Evolutionary conservation across 352 stramenopile genomes (phyloP).

Genomic region (Globisporangium viniferum): DNA sequence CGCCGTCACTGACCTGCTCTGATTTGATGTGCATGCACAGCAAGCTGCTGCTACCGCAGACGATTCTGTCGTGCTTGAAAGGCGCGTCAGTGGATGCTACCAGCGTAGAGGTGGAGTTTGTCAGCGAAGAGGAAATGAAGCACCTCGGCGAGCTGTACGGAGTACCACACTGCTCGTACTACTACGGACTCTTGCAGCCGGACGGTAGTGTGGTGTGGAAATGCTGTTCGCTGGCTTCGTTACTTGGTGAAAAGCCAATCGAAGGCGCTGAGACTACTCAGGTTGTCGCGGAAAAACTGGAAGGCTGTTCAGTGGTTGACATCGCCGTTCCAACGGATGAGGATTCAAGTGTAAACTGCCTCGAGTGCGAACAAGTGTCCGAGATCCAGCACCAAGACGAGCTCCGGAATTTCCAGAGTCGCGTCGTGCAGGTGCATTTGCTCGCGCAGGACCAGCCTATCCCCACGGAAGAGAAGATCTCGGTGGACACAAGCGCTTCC

Average conservation of each 20-base stretch:
- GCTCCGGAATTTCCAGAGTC: conserved; percentile 63
- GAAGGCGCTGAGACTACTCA: conserved; percentile 14
- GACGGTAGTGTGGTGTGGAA: conserved; percentile 37
- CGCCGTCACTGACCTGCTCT: conserved; percentile 28
- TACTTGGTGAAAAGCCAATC: conserved; percentile 14
- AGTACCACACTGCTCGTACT: conserved; percentile 38
- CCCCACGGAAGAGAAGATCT: conserved; percentile 39
- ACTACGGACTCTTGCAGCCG: conserved; percentile 40
- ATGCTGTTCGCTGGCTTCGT: conserved; percentile 36
- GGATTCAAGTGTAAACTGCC: conserved; percentile 28
- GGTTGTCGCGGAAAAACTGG: conserved; percentile 17
- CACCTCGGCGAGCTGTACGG: conserved; percentile 60
- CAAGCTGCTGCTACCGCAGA: conserved; percentile 52
- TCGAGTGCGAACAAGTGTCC: conserved; percentile 43
- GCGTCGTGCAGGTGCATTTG: conserved; percentile 58
- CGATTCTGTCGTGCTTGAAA: conserved; percentile 37
- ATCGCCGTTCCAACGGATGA: conserved; percentile 16
- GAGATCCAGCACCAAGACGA: conserved; percentile 41
- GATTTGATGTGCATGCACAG: conserved; percentile 49
- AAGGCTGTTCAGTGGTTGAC: conserved; percentile 19
- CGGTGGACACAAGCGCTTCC: conserved; percentile 30
- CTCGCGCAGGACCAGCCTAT: conserved; percentile 53
- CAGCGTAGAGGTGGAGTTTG: conserved; percentile 55
- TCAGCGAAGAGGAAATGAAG: conserved; percentile 57
- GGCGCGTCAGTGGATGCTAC: conserved; percentile 36